phyloP scores from a whole-genome alignment of 1,284 basidiomycete species.

The Pascua sp. region DNA sequence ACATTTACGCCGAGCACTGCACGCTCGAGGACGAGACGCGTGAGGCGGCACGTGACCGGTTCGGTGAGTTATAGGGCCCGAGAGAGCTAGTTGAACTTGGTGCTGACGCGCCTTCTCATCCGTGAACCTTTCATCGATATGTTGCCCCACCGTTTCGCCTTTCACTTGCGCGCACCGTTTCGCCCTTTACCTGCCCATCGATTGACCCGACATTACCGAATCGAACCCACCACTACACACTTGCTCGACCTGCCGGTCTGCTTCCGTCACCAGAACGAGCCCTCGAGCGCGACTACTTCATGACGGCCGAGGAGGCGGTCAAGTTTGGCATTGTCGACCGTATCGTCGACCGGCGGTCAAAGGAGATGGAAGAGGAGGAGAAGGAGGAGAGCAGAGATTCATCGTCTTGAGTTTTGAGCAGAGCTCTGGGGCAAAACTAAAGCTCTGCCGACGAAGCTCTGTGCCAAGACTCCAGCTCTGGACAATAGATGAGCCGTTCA shows the following conservation, averaged over 20 bases:
- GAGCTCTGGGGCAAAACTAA: too few species aligned
- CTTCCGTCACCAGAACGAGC: slow-evolving; percentile 58
- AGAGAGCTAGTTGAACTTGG: too few species aligned
- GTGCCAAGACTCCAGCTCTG: too few species aligned
- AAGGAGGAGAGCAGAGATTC: slow-evolving; percentile 1
- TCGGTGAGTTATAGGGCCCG: slow-evolving; percentile 62
- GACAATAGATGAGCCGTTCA: too few species aligned
- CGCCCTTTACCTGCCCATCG: neutral
- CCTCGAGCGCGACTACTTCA: slow-evolving; percentile 88
- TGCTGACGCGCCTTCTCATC: neutral
- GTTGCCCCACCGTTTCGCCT: neutral
- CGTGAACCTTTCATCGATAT: neutral
- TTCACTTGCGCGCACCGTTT: too few species aligned
- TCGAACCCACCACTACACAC: neutral
- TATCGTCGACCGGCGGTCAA: slow-evolving; percentile 61
- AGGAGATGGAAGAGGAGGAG: slow-evolving; percentile 13
- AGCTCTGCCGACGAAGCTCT: too few species aligned
- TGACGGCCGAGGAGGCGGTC: slow-evolving; percentile 83
- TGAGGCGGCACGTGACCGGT: slow-evolving; percentile 64
- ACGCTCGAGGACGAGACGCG: slow-evolving; percentile 62
- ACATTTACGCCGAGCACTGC: slow-evolving; percentile 69
- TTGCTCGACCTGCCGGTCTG: too few species aligned
- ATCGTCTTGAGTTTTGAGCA: too few species aligned
- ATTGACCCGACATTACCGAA: slow-evolving; percentile 2
- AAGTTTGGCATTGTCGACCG: slow-evolving; percentile 87